These are phyloP conservation scores for Aspergillus incahuasiensis DNA, from an alignment of 495 filamentous ascomycete genomes.

Conservation along the genomic window DNA sequence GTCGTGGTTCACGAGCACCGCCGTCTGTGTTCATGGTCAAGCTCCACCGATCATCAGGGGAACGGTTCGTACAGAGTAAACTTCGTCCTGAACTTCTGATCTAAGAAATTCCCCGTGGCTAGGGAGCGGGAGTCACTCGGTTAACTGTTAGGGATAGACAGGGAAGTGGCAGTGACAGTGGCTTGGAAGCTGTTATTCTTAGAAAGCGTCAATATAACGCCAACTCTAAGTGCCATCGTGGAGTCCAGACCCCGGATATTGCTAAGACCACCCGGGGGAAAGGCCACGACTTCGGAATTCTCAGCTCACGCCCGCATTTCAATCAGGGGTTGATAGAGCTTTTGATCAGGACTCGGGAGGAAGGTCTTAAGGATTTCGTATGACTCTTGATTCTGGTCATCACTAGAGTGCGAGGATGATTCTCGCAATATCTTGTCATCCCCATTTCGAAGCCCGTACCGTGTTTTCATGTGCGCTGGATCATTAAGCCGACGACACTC, in stretches of 20 bases:
- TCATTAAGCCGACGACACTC: too few relatives aligned
- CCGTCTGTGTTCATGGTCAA: background rate
- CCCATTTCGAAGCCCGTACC: background rate
- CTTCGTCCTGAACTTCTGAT: background rate
- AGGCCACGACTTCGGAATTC: background rate
- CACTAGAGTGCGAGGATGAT: background rate
- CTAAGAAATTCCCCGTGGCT: background rate
- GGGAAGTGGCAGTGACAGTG: background rate
- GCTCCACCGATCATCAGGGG: conserved; percentile 25
- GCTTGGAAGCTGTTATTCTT: conserved; percentile 3
- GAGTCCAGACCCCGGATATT: background rate
- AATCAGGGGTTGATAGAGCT: background rate
- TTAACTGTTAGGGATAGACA: background rate
- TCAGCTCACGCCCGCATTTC: background rate
- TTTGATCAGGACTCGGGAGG: background rate
- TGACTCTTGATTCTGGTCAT: background rate
- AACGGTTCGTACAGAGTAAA: conserved; percentile 10
- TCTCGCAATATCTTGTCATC: background rate
- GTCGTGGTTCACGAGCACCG: background rate
- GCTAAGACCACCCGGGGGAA: too few relatives aligned
- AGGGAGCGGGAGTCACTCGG: background rate
- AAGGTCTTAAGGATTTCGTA: background rate
- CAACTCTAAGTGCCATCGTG: background rate
- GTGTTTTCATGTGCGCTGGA: background rate
- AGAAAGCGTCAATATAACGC: background rate